These are phyloP conservation scores for Paratinospora sagittata DNA, from an alignment of 164 flowering plant genomes.

Conservation along the genomic window DNA sequence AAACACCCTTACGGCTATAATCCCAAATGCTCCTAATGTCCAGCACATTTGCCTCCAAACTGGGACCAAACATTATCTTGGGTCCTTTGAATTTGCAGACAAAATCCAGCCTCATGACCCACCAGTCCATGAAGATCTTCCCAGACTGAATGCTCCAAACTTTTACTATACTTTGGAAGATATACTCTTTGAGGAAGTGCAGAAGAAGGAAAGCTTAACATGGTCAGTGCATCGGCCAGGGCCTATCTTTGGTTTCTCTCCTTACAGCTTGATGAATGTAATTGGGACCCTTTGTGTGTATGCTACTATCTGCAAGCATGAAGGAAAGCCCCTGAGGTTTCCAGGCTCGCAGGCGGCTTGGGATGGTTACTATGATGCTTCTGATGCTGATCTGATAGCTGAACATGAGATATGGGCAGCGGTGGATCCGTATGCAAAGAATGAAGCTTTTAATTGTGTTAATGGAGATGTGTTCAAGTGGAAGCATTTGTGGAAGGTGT, in stretches of 20 bases:
- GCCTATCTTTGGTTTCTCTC: conserved; percentile 68
- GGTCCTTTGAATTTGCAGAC: conserved; percentile 39
- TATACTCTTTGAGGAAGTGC: conserved; percentile 44
- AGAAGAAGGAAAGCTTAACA: conserved; percentile 44
- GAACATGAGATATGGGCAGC: conserved; percentile 91
- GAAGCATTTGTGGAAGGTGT: conserved; percentile 73
- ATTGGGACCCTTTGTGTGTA: conserved; percentile 62
- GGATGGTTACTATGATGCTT: conserved; percentile 45
- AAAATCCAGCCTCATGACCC: conserved; percentile 41
- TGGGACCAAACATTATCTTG: conserved; percentile 58
- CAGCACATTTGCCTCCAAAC: conserved; percentile 69
- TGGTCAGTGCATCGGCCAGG: conserved; percentile 73
- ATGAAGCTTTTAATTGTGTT: conserved; percentile 68
- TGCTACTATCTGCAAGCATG: conserved; percentile 69
- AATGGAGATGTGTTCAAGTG: conserved; percentile 82
- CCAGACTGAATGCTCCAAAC: conserved; percentile 46
- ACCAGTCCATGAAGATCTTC: conserved; percentile 67
- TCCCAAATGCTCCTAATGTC: conserved; percentile 59
- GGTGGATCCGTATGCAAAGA: conserved; percentile 65
- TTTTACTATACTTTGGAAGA: conserved; percentile 64
- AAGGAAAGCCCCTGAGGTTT: conserved; percentile 47
- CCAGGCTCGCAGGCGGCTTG: conserved; percentile 54
- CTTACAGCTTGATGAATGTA: conserved; percentile 61
- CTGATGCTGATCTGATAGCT: conserved; percentile 78
- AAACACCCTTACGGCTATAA: conserved; percentile 49